These are phyloP conservation scores for Aspergillus hortae DNA, from an alignment of 2,329 filamentous ascomycete species.

Conservation along the genomic window DNA sequence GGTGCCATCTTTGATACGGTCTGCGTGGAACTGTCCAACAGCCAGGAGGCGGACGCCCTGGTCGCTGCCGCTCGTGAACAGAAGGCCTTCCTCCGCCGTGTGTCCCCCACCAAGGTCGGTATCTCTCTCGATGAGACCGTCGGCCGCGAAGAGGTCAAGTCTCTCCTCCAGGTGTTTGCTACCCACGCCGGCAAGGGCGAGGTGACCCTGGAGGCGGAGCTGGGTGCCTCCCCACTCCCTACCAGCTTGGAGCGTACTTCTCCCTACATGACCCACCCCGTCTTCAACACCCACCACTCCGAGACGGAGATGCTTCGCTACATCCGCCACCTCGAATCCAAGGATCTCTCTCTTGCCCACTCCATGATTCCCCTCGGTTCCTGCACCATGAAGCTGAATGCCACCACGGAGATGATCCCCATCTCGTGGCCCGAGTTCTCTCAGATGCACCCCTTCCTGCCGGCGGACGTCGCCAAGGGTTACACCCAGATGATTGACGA, in stretches of 20 bases:
- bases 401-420: slow-evolving; percentile 87
- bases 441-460: slow-evolving; percentile 77
- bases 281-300: slow-evolving; percentile 93
- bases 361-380: slow-evolving; percentile 97
- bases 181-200: slow-evolving; percentile 38
- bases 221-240: slow-evolving; percentile 42
- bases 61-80: slow-evolving; percentile 50
- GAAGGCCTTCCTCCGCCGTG: slow-evolving; percentile 60
- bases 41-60: slow-evolving; percentile 51
- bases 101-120: slow-evolving; percentile 60
- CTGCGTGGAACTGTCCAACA: slow-evolving; percentile 57
- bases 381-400: slow-evolving; percentile 98
- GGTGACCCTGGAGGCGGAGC: slow-evolving; percentile 29
- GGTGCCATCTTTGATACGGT: slow-evolving; percentile 76
- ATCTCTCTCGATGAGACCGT: slow-evolving; percentile 78
- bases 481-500: slow-evolving; percentile 68
- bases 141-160: slow-evolving; percentile 52
- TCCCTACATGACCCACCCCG: slow-evolving; percentile 77
- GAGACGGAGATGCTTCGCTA: slow-evolving; percentile 93
- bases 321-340: slow-evolving; percentile 88
- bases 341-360: slow-evolving; percentile 88
- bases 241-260: slow-evolving; percentile 66
- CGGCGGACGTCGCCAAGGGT: slow-evolving; percentile 59
- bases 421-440: slow-evolving; percentile 73
- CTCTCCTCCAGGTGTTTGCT: slow-evolving; percentile 57